A percentile compares a stretch with the other conserved stretches of the same genome.
phyloP scores from a whole-genome alignment of 371 early-diverging fungal species.

The Funneliformis caledonium region DNA sequence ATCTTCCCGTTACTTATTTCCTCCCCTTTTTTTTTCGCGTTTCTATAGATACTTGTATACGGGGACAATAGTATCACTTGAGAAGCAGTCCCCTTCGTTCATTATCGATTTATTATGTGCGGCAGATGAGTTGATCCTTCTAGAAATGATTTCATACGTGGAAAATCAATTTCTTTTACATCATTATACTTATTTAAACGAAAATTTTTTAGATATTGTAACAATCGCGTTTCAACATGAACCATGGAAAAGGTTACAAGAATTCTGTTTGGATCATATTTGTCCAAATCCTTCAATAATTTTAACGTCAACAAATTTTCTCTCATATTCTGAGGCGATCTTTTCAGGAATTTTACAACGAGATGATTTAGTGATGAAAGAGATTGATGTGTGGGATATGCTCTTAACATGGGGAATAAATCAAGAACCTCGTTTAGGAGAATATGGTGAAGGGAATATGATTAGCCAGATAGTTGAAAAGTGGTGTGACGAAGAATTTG shows the following conservation, averaged over 20 bases:
- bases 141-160: conserved; percentile 9
- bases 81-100: neutral
- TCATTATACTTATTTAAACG: neutral
- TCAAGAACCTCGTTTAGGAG: conserved; percentile 12
- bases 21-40: neutral
- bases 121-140: conserved; percentile 26
- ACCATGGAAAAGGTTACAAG: conserved; percentile 20
- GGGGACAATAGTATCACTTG: neutral
- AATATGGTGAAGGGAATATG: neutral
- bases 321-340: neutral
- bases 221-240: conserved; percentile 9
- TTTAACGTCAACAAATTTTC: conserved; percentile 6
- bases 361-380: conserved; percentile 24
- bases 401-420: conserved; percentile 7
- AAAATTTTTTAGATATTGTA: conserved; percentile 20
- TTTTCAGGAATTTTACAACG: neutral
- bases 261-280: conserved; percentile 10
- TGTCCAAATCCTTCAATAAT: conserved; percentile 13
- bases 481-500: conserved; percentile 5
- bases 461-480: neutral
- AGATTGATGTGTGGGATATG: conserved; percentile 27
- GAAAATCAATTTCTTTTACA: conserved; percentile 17
- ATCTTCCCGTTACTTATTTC: too few species aligned
- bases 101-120: conserved; percentile 1
- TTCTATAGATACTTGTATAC: conserved; percentile 23